These are phyloP conservation scores for Forsythia viridissima DNA, from an alignment of 257 asterid species.

Conservation along the genomic window DNA sequence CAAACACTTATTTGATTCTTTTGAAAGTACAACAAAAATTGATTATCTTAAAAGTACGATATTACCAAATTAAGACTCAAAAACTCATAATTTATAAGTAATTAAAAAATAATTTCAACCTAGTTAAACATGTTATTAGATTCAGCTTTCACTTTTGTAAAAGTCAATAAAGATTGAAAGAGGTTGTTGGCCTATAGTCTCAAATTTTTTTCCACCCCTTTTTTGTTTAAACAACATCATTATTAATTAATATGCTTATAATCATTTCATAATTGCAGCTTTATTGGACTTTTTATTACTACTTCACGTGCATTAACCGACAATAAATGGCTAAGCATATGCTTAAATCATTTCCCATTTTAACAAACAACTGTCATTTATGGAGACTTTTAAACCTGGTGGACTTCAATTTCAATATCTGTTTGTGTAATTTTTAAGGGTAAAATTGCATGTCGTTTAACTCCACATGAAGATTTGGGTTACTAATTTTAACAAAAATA, in stretches of 20 bases:
- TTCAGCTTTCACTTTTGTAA: conserved; percentile 22
- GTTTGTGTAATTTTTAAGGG: no score
- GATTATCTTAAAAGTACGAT: no score
- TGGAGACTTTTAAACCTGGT: neutral
- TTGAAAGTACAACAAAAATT: no score
- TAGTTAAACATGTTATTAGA: no score
- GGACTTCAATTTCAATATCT: neutral
- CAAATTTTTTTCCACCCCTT: neutral
- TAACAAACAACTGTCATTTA: neutral
- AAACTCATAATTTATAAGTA: no score
- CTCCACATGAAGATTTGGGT: no score
- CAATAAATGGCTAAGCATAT: neutral
- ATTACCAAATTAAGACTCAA: no score
- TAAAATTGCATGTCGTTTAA: no score
- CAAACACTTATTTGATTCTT: no score
- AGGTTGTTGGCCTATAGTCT: neutral
- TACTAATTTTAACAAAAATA: no score
- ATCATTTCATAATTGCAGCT: neutral
- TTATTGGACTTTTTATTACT: neutral
- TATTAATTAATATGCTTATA: neutral
- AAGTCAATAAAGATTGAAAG: conserved; percentile 27
- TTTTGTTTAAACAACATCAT: neutral
- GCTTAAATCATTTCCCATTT: neutral
- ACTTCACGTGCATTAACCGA: neutral
- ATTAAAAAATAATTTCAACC: no score